Evolutionary conservation across 495 filamentous ascomycete genomes (phyloP).

Genomic region (Platismatia glauca): DNA sequence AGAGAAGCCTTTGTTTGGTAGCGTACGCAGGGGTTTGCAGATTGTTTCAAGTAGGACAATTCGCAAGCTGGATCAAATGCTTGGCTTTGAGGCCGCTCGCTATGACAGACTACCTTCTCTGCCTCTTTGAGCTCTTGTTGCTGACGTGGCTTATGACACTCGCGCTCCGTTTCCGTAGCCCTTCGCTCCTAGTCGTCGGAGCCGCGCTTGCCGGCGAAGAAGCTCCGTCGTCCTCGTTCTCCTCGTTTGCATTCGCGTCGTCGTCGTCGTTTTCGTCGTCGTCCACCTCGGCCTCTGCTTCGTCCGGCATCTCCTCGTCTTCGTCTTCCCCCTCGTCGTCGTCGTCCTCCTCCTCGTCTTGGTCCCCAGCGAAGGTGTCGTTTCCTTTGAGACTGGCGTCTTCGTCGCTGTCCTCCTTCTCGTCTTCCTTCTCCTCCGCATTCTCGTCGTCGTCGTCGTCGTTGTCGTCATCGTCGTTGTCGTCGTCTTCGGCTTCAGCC

Average conservation of each 20-base stretch:
- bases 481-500: slow-evolving; percentile 18
- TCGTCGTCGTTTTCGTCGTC: slow-evolving; percentile 7
- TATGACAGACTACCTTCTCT: slow-evolving; percentile 13
- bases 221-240: slow-evolving; percentile 7
- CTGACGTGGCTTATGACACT: slow-evolving; percentile 25
- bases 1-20: neutral
- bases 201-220: slow-evolving; percentile 8
- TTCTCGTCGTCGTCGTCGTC: slow-evolving; percentile 19
- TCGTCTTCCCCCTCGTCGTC: slow-evolving; percentile 14
- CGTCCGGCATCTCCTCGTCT: slow-evolving; percentile 8
- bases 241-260: slow-evolving; percentile 13
- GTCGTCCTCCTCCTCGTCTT: slow-evolving; percentile 11
- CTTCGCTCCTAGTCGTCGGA: slow-evolving; percentile 6
- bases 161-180: slow-evolving; percentile 24
- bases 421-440: slow-evolving; percentile 22
- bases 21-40: neutral
- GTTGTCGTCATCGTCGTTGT: slow-evolving; percentile 18
- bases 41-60: neutral
- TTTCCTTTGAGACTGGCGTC: too few species aligned
- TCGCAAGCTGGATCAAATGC: neutral
- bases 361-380: slow-evolving; percentile 29
- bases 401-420: slow-evolving; percentile 32
- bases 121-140: slow-evolving; percentile 24
- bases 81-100: neutral
- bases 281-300: slow-evolving; percentile 4